Percentiles rank a stretch among this genome's conserved stretches.
Conservation (phyloP, 805 yeast genomes). For the Kodamaea hsintzibuensis region DNA sequence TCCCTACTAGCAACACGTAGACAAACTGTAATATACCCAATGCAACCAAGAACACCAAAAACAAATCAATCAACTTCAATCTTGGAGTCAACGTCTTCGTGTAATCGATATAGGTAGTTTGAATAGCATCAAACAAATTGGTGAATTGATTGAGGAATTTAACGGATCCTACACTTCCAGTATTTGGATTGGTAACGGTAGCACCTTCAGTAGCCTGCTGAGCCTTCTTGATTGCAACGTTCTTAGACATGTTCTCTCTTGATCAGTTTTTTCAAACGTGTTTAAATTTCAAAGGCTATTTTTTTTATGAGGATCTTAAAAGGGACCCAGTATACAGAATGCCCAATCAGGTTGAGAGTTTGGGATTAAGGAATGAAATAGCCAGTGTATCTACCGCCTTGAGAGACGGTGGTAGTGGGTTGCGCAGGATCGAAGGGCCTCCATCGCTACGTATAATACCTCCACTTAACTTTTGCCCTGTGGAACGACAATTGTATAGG, state of each 20-base stretch:
- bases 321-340: background rate
- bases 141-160: slow-evolving; percentile 15
- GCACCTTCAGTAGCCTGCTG: slow-evolving; percentile 16
- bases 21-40: slow-evolving; percentile 78
- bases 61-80: slow-evolving; percentile 71
- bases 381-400: background rate
- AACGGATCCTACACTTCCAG: background rate
- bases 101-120: slow-evolving; percentile 38
- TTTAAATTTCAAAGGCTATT: background rate
- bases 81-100: slow-evolving; percentile 41
- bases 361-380: background rate
- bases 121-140: slow-evolving; percentile 32
- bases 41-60: slow-evolving; percentile 69
- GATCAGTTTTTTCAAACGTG: slow-evolving; percentile 8
- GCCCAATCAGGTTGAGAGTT: background rate
- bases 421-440: slow-evolving; percentile 38
- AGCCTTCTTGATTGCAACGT: slow-evolving; percentile 29
- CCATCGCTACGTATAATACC: slow-evolving; percentile 79
- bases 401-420: background rate
- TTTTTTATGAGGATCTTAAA: background rate
- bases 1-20: slow-evolving; percentile 77
- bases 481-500: slow-evolving; percentile 80
- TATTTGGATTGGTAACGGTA: background rate
- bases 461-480: slow-evolving; percentile 94
- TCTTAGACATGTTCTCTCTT: slow-evolving; percentile 37